These are phyloP conservation scores for Spathaspora sp. DNA, from an alignment of 1,139 yeast genomes.

Conservation along the genomic window DNA sequence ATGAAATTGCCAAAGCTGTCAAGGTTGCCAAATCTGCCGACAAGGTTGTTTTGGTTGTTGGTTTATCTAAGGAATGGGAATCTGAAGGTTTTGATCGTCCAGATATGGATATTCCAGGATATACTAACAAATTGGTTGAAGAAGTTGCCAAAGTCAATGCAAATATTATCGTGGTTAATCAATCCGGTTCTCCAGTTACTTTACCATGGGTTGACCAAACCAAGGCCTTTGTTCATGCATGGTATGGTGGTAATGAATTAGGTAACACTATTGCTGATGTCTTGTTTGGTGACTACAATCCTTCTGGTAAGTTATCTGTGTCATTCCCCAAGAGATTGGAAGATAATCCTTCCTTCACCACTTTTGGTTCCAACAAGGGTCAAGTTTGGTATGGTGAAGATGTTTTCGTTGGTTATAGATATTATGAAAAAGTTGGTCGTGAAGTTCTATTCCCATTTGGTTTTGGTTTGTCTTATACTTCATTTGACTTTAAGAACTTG, in stretches of 20 bases:
- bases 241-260: constrained; percentile 38
- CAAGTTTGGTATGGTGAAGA: constrained; percentile 56
- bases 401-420: constrained; percentile 60
- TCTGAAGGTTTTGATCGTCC: constrained; percentile 38
- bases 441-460: constrained; percentile 60
- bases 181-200: constrained; percentile 62
- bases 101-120: constrained; percentile 44
- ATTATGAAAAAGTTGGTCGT: constrained; percentile 49
- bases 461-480: constrained; percentile 57
- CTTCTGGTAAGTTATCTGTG: constrained; percentile 32
- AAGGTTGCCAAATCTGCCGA: constrained; percentile 29
- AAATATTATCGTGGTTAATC: constrained; percentile 55
- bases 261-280: constrained; percentile 26
- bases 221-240: constrained; percentile 50
- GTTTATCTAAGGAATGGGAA: constrained; percentile 39
- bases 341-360: constrained; percentile 46
- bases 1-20: constrained; percentile 27
- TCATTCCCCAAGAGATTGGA: constrained; percentile 48
- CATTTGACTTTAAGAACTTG: constrained; percentile 30
- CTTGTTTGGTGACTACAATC: constrained; percentile 25
- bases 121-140: constrained; percentile 45
- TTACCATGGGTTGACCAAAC: constrained; percentile 56
- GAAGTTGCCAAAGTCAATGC: constrained; percentile 49
- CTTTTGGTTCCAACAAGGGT: constrained; percentile 40
- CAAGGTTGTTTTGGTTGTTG: constrained; percentile 44